Base-by-base conservation (phyloP, 495 filamentous ascomycete species). In the Pyronema domesticum region DNA sequence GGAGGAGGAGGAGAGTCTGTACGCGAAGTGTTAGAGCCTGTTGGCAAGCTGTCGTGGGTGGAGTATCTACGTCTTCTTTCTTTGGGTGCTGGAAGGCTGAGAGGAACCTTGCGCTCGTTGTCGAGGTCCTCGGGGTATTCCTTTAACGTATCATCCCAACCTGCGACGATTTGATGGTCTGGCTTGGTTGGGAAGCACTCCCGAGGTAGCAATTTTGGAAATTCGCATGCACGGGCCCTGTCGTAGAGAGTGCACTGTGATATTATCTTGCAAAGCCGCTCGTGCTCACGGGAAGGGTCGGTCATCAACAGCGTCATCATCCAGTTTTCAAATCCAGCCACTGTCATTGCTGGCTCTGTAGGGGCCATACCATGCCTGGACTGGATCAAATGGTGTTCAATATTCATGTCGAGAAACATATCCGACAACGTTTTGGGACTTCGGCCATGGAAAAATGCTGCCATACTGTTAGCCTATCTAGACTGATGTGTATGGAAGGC, bases 371-470 rank as follows among this genome's bases (percentile, higher is more conserved):
- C 71, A 13, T 74, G 60, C 34, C 74, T 70, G 18, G 73, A 68
- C 57, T 87, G 89, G 1, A 94, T 76, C 10, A 94, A 75, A 67
- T 89, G 83, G 62, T 94, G 86, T 59, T 89, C 75, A 58, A 82
- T 88, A 17, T 75, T 74, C 10, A 94, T 72, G 37, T 83, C 82
- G 46, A 80, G 75, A 65, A 86, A 94, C 51, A 95, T 70, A 34
- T 77, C 77, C 2, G 80, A 83, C 15, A 89, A 64, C 46, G 65
- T 60, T 42, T 62, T 59, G 30, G 54, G 54, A 6, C 63, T 59
- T 40, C 66, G 65, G 30, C 64, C 60, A 45, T 58, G 60, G 62
- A 81, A 80, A 52, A 80, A 75, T 7, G 66, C 73, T 73, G 55
- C 43, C 15, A 17, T 10, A 33, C 15, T 15, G 13, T 5, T 39